phyloP scores from a whole-genome alignment of 2,329 filamentous ascomycete species.

The Alternaria sp. region DNA sequence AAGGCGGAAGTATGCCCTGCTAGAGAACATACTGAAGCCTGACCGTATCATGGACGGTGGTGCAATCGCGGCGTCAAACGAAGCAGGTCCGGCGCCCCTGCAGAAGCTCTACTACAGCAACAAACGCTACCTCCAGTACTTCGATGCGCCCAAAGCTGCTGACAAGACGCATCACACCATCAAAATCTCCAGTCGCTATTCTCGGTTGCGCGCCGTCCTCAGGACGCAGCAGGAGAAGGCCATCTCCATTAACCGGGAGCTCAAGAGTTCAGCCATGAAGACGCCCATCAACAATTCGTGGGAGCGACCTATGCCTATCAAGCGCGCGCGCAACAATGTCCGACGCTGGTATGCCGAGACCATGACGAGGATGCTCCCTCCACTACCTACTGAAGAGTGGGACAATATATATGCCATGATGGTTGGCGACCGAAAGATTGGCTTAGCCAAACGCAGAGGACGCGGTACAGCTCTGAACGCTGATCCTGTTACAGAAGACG shows the following conservation, averaged over 20 bases:
- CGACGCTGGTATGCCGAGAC: slow-evolving; percentile 55
- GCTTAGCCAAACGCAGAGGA: slow-evolving; percentile 34
- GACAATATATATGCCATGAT: slow-evolving; percentile 52
- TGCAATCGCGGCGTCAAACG: background rate
- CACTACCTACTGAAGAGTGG: slow-evolving; percentile 58
- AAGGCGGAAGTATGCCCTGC: slow-evolving; percentile 59
- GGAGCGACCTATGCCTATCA: slow-evolving; percentile 57
- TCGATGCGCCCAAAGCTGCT: slow-evolving; percentile 37
- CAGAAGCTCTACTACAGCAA: slow-evolving; percentile 51
- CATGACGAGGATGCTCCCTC: slow-evolving; percentile 55
- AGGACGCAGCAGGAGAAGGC: slow-evolving; percentile 33
- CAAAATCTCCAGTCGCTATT: slow-evolving; percentile 42
- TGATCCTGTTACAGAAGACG: slow-evolving; percentile 1
- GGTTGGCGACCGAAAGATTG: slow-evolving; percentile 41
- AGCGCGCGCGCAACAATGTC: slow-evolving; percentile 55
- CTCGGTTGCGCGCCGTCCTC: slow-evolving; percentile 41
- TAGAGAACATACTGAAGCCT: slow-evolving; percentile 36
- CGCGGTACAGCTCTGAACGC: slow-evolving; percentile 8
- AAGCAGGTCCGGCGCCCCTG: slow-evolving; percentile 29
- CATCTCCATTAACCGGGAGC: slow-evolving; percentile 28
- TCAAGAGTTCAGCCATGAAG: slow-evolving; percentile 37
- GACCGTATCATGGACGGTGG: slow-evolving; percentile 23
- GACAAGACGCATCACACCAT: slow-evolving; percentile 29
- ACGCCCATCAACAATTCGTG: slow-evolving; percentile 58
- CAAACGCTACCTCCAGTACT: slow-evolving; percentile 40